Evolutionary conservation across 2,329 filamentous ascomycete genomes (phyloP).

Genomic region (Amauroascus verrucosus): DNA sequence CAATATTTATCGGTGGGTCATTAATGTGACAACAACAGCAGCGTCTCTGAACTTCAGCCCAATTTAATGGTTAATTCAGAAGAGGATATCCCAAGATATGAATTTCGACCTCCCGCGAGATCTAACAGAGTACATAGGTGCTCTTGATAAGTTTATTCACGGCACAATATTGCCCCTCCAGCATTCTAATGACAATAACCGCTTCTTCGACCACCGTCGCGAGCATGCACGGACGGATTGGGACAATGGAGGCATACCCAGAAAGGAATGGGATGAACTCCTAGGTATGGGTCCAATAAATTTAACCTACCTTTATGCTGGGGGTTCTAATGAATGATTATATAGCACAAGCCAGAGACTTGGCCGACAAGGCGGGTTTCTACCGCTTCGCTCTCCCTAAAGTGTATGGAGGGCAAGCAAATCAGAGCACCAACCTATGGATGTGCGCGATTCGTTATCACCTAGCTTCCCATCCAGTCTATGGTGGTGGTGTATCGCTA

Average conservation of each 20-base stretch:
- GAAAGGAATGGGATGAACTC: constrained; percentile 49
- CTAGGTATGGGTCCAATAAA: constrained; percentile 23
- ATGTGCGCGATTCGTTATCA: constrained; percentile 55
- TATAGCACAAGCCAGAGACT: constrained; percentile 34
- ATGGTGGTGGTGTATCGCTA: constrained; percentile 44
- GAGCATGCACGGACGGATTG: constrained; percentile 54
- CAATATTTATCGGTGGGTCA: neutral
- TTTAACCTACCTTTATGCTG: neutral
- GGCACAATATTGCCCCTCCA: constrained; percentile 46
- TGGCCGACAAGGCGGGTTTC: constrained; percentile 52
- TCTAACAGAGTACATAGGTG: constrained; percentile 39
- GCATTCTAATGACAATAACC: constrained; percentile 47
- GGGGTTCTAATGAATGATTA: neutral
- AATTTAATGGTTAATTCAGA: neutral
- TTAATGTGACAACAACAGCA: neutral
- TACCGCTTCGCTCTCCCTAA: constrained; percentile 49
- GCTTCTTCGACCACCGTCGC: constrained; percentile 56
- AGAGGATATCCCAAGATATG: constrained; percentile 29
- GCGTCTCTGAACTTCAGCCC: neutral
- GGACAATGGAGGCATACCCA: constrained; percentile 48
- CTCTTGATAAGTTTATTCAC: constrained; percentile 50
- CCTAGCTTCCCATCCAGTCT: constrained; percentile 43
- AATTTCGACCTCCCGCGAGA: constrained; percentile 47
- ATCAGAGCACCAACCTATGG: constrained; percentile 46
- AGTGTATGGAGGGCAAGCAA: constrained; percentile 46